These are phyloP conservation scores for Blastobotrys ciferrii DNA, from an alignment of 1,139 yeast genomes.

Conservation along the genomic window DNA sequence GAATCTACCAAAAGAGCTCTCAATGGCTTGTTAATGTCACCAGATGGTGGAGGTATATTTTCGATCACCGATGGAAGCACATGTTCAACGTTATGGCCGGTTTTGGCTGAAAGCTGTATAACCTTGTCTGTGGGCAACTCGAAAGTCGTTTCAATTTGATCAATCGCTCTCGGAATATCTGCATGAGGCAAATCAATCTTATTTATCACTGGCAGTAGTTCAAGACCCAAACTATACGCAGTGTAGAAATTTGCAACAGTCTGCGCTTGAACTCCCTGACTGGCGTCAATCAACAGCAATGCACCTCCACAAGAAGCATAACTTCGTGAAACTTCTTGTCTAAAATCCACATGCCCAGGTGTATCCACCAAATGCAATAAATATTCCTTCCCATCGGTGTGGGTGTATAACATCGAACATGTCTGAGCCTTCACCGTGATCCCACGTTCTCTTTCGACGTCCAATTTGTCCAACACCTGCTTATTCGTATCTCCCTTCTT, in stretches of 20 bases:
- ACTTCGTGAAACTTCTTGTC: slow-evolving; percentile 90
- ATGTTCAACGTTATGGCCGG: slow-evolving; percentile 74
- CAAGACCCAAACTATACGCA: slow-evolving; percentile 82
- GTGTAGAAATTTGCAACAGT: slow-evolving; percentile 93
- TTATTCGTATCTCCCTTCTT: slow-evolving; percentile 65
- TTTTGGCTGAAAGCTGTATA: slow-evolving; percentile 86
- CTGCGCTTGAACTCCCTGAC: slow-evolving; percentile 97
- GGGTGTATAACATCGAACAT: slow-evolving; percentile 82
- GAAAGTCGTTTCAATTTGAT: slow-evolving; percentile 79
- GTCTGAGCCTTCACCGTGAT: slow-evolving; percentile 97
- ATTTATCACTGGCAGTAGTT: slow-evolving; percentile 83
- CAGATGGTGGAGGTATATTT: slow-evolving; percentile 72
- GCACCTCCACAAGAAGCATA: slow-evolving; percentile 98
- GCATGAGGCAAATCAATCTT: slow-evolving; percentile 91
- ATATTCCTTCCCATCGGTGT: slow-evolving; percentile 64
- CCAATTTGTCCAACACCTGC: slow-evolving; percentile 88
- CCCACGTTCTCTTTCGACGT: slow-evolving; percentile 93
- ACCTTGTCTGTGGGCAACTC: slow-evolving; percentile 75
- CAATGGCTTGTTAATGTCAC: slow-evolving; percentile 54
- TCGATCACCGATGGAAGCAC: slow-evolving; percentile 78
- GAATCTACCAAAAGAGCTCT: slow-evolving; percentile 87
- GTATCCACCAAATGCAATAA: slow-evolving; percentile 90
- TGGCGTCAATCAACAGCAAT: slow-evolving; percentile 81
- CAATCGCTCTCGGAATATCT: slow-evolving; percentile 74
- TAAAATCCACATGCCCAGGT: slow-evolving; percentile 96